These are phyloP conservation scores for Xylaria castorea DNA, from an alignment of 495 filamentous ascomycete species.

Conservation along the genomic window DNA sequence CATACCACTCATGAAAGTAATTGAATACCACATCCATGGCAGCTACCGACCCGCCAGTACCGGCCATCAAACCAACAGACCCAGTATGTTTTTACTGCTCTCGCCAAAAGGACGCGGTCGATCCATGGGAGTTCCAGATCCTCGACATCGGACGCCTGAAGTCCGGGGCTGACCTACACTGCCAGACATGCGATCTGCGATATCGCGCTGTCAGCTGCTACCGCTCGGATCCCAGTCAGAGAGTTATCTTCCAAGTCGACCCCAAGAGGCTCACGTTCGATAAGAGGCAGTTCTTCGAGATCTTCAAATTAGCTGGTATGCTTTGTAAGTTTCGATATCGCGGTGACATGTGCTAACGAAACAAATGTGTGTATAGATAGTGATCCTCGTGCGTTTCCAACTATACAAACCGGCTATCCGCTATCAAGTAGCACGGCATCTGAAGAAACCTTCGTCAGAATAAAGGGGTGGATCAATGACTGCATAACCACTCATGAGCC, in stretches of 20 bases:
- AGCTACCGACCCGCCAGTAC: neutral
- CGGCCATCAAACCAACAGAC: neutral
- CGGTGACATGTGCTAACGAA: neutral
- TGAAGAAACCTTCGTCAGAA: neutral
- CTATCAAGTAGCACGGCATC: neutral
- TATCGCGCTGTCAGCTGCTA: constrained; percentile 6
- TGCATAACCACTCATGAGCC: neutral
- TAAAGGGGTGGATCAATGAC: neutral
- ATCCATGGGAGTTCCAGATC: constrained; percentile 16
- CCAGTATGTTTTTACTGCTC: neutral
- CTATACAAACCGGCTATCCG: neutral
- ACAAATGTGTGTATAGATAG: neutral
- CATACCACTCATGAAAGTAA: neutral
- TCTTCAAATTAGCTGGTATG: neutral
- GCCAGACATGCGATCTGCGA: constrained; percentile 16
- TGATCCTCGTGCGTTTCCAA: neutral
- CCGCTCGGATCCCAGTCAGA: neutral
- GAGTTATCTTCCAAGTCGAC: neutral
- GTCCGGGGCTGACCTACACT: constrained; percentile 7
- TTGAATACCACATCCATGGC: neutral
- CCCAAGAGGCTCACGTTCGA: neutral
- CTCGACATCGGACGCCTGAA: constrained; percentile 17
- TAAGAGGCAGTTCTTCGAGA: neutral
- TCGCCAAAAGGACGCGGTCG: neutral
- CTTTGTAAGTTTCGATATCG: too few relatives aligned